phyloP scores from a whole-genome alignment of 2,329 filamentous ascomycete genomes.

The Conoideocrella luteorostrata region DNA sequence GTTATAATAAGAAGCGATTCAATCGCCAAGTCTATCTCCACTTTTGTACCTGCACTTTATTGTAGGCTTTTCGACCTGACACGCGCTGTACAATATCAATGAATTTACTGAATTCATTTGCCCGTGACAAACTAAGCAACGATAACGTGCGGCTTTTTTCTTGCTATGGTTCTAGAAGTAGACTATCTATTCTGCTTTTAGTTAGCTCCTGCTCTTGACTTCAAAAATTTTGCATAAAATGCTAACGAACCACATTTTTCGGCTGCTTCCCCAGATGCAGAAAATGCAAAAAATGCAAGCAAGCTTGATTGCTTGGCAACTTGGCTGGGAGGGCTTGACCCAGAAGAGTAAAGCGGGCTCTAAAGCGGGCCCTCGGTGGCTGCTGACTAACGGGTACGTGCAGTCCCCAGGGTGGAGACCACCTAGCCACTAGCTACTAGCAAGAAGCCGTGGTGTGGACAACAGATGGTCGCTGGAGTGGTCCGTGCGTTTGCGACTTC shows the following conservation, averaged over 20 bases:
- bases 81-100: too few relatives aligned
- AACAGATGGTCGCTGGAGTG: slow-evolving; percentile 4
- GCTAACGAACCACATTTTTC: slow-evolving; percentile 4
- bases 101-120: too few relatives aligned
- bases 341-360: neutral
- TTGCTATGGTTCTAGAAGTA: too few relatives aligned
- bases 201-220: neutral
- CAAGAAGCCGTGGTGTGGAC: neutral
- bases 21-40: too few relatives aligned
- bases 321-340: neutral
- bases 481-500: slow-evolving; percentile 24
- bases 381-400: slow-evolving; percentile 10
- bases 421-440: slow-evolving; percentile 5
- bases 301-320: too few relatives aligned
- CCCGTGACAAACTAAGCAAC: too few relatives aligned
- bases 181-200: too few relatives aligned
- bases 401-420: neutral
- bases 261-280: slow-evolving; percentile 7
- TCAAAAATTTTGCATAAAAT: neutral
- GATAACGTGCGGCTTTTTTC: too few relatives aligned
- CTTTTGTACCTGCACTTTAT: too few relatives aligned
- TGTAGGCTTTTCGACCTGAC: too few relatives aligned
- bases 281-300: too few relatives aligned
- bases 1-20: too few relatives aligned
- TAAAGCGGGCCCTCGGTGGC: neutral